Base-by-base conservation (phyloP, 2,329 filamentous ascomycete species). In the Phialophora chinensis region DNA sequence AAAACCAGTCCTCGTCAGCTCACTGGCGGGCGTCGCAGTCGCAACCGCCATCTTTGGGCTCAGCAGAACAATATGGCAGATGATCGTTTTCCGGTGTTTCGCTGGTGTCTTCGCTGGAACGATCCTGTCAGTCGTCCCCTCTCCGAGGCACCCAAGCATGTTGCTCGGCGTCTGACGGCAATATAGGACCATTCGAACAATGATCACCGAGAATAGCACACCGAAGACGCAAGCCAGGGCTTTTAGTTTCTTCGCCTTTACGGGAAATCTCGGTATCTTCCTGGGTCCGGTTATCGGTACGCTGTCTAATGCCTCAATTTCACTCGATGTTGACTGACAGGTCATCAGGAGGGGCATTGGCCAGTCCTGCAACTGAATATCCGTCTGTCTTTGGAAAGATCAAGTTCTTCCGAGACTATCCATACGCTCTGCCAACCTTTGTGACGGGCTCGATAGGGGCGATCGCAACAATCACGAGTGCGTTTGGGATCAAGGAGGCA, bases 171-270 rank as follows among this genome's bases (percentile, higher is more conserved):
- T 35, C 59, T 61, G 7, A 61, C 47, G 12, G 14, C 20, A 6
- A 27, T 20, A 10, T 42, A 70, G 69, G 23, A 73, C 91, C 5
- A 86, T 94, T 63, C 84, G 91, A 31, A 88, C 91, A 6, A 93
- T 94, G 89, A 83, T 94, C 33, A 85, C 86, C 20, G 91, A 95
- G 77, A 87, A 88, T 71, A 90, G 87, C 75, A 91, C 88, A 0
- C 79, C 85, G 4, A 83, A 85, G 68, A 93, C 88, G 0, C 91
- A 93, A 77, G 91, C 91, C 0, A 80, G 84, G 31, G 87, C 89
- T 0, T 95, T 93, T 74, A 88, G 88, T 73, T 90, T 87, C 81
- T 93, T 93, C 74, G 90, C 90, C 10, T 91, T 94, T 74, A 82
- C 85, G 0, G 87, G 87, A 4, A 94, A 94, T 70, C 25, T 93